A percentile compares a stretch with the other conserved stretches of the same genome.
Conservation (phyloP, 257 asterid genomes). For the Solanum boliviense region DNA sequence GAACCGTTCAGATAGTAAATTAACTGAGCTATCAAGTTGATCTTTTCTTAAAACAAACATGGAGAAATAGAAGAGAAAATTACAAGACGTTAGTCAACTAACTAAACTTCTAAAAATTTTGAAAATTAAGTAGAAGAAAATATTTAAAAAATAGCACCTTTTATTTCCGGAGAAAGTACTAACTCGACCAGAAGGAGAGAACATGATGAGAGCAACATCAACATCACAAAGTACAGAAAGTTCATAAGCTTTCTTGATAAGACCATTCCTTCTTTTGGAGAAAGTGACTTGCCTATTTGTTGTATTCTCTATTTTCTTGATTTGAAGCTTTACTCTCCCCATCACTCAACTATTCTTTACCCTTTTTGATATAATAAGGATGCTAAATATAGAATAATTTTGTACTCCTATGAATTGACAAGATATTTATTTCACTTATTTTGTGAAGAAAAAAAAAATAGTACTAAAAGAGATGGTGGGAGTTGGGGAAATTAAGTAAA, state of each 20-base stretch:
- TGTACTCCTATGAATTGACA: neutral
- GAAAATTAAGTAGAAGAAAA: neutral
- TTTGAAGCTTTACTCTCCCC: constrained; percentile 96
- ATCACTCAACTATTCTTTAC: constrained; percentile 2
- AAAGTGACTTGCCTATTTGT: constrained; percentile 97
- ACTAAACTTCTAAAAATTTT: fast-evolving
- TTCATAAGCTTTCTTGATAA: constrained; percentile 93
- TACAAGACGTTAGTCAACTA: fast-evolving
- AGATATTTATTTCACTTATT: neutral
- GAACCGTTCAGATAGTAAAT: neutral
- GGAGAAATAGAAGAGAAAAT: too few species aligned
- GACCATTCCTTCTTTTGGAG: constrained; percentile 94
- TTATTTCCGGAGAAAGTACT: constrained; percentile 64
- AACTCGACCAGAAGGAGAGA: constrained; percentile 88
- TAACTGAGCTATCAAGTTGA: neutral
- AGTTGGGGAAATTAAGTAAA: neutral
- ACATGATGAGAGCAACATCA: constrained; percentile 91
- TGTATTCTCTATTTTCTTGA: constrained; percentile 88
- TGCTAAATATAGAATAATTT: constrained; percentile 26
- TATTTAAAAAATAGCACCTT: constrained; percentile 12
- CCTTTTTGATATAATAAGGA: constrained; percentile 12
- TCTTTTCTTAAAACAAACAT: too few species aligned
- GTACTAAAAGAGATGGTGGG: neutral
- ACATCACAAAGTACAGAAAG: constrained; percentile 96
- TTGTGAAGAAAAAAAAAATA: neutral